phyloP scores from a whole-genome alignment of 2,329 filamentous ascomycete genomes.

The Boeremia exigua region DNA sequence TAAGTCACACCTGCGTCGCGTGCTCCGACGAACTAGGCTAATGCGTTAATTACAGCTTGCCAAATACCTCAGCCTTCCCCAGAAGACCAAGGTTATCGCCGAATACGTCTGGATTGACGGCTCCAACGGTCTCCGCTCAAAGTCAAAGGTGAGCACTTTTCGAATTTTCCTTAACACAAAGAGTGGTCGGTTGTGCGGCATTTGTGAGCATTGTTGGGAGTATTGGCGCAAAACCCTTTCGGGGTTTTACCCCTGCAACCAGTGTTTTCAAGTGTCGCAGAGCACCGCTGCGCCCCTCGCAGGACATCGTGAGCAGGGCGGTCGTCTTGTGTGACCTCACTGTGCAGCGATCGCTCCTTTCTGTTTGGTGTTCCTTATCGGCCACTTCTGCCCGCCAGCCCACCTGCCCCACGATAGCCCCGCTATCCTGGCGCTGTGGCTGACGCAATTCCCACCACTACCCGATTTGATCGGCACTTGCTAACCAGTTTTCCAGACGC shows the following conservation, averaged over 20 bases:
- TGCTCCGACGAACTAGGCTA: constrained; percentile 26
- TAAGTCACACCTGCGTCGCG: constrained; percentile 43
- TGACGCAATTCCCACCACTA: constrained; percentile 4
- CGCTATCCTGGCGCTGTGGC: constrained; percentile 20
- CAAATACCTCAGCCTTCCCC: constrained; percentile 90
- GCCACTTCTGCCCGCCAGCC: constrained; percentile 30
- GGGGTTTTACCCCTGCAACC: constrained; percentile 7
- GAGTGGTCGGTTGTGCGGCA: constrained; percentile 15
- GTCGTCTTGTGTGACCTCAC: constrained; percentile 30
- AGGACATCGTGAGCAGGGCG: constrained; percentile 16
- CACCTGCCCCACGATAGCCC: constrained; percentile 40
- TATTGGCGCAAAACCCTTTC: constrained; percentile 2
- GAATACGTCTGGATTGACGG: constrained; percentile 98
- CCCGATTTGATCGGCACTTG: constrained; percentile 13
- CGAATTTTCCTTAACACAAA: constrained; percentile 9
- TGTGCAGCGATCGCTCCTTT: constrained; percentile 22
- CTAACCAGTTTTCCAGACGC: constrained; percentile 59
- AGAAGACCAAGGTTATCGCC: constrained; percentile 87
- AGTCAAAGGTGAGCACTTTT: constrained; percentile 80
- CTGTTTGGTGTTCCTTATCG: constrained; percentile 40
- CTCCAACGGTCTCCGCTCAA: constrained; percentile 83
- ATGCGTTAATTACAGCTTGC: constrained; percentile 67
- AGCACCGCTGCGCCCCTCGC: constrained; percentile 7
- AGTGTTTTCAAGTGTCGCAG: constrained; percentile 5
- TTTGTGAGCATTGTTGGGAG: constrained; percentile 10